Conservation (phyloP, 1,284 basidiomycete genomes). For the Porodaedalea pini region DNA sequence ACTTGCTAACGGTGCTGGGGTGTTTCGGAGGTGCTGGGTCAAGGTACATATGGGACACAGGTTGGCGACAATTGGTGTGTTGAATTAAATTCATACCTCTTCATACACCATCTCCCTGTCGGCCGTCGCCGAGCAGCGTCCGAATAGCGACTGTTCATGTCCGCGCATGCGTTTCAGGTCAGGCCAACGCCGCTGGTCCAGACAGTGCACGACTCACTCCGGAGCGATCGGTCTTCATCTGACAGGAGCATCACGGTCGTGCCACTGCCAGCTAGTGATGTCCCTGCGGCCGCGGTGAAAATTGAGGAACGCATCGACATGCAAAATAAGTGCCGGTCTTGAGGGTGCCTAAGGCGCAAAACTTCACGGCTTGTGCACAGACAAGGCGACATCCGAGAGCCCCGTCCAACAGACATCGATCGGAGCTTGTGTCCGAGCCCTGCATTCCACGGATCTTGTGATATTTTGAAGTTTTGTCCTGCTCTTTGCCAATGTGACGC, state of each 20-base stretch:
- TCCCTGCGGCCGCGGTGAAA: neutral
- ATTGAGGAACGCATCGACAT: neutral
- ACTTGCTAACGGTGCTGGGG: neutral
- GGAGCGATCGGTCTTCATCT: neutral
- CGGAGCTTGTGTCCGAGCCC: too few species aligned
- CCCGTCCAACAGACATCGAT: neutral
- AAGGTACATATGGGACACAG: too few species aligned
- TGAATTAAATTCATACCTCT: too few species aligned
- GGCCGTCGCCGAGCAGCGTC: neutral
- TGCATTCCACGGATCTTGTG: constrained; percentile 1
- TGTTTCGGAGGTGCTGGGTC: too few species aligned
- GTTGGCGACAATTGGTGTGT: too few species aligned
- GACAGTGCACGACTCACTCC: neutral
- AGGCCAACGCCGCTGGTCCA: neutral
- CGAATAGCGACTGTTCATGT: neutral
- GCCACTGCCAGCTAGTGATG: neutral
- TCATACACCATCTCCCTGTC: neutral
- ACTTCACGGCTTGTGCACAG: neutral
- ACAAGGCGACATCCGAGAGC: neutral
- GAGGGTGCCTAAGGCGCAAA: neutral
- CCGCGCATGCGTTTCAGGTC: neutral
- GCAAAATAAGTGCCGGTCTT: neutral
- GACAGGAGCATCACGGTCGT: neutral
- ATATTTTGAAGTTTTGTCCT: too few species aligned
- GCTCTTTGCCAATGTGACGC: too few species aligned